Conservation (phyloP, 1,139 yeast genomes). For the Groenewaldozyma sp. region DNA sequence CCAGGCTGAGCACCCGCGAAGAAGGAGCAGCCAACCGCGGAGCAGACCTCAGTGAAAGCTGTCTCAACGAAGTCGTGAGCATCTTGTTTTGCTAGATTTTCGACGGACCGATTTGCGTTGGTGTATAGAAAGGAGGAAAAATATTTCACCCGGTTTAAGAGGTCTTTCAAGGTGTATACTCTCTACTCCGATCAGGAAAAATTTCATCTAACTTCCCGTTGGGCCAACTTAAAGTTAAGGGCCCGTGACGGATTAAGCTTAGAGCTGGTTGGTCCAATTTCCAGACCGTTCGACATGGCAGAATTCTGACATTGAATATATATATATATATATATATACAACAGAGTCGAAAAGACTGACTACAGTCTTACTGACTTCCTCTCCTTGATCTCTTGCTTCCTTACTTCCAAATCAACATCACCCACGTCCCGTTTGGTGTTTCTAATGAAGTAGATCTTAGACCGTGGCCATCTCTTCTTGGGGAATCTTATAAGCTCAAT, state of each 20-base stretch:
- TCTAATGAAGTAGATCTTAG: constrained; percentile 82
- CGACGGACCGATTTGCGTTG: no score
- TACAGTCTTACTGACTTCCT: background rate
- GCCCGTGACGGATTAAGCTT: no score
- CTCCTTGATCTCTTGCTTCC: constrained; percentile 16
- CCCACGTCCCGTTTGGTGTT: constrained; percentile 69
- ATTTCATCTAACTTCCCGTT: no score
- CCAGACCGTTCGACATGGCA: background rate
- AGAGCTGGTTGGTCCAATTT: no score
- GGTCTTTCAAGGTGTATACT: no score
- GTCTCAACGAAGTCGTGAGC: background rate
- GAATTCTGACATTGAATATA: background rate
- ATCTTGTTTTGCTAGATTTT: no score
- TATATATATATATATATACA: background rate
- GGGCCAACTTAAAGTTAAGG: no score
- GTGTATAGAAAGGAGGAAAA: no score
- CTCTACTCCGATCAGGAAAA: no score
- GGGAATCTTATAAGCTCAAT: constrained; percentile 72
- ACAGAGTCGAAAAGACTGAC: no score
- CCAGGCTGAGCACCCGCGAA: background rate
- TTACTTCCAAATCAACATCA: constrained; percentile 46
- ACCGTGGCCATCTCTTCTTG: constrained; percentile 56
- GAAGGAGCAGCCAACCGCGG: background rate
- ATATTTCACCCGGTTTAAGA: no score
- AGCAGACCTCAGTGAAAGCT: background rate